These are phyloP conservation scores for Penicillium salamii DNA, from an alignment of 495 filamentous ascomycete species.

Conservation along the genomic window DNA sequence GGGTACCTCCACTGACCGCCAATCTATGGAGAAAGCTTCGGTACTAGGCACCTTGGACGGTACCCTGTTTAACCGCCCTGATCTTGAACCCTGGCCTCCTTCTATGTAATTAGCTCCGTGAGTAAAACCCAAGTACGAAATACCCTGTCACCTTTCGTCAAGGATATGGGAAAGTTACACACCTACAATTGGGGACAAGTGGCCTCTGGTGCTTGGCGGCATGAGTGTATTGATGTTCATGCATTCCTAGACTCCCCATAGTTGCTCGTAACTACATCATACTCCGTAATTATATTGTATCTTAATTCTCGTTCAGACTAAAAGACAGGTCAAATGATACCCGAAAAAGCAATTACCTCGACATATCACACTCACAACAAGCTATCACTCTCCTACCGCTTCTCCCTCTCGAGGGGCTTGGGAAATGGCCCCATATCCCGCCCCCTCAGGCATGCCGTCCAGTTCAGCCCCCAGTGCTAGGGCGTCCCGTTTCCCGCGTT, in stretches of 20 bases:
- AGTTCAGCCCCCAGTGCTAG: slow-evolving; percentile 65
- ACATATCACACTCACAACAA: not conserved
- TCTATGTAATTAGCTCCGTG: too few relatives aligned
- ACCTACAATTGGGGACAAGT: slow-evolving; percentile 2
- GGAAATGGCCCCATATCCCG: slow-evolving; percentile 27
- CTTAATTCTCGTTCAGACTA: too few relatives aligned
- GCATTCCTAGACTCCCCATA: not conserved
- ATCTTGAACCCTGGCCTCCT: too few relatives aligned
- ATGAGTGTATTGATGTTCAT: not conserved
- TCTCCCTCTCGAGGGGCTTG: not conserved
- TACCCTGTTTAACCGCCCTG: not conserved
- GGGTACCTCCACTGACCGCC: not conserved
- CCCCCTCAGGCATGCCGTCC: slow-evolving; percentile 33
- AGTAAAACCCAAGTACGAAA: too few relatives aligned
- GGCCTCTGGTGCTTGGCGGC: not conserved
- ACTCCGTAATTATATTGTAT: too few relatives aligned
- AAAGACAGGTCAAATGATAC: not conserved
- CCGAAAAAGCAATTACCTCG: not conserved
- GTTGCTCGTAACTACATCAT: too few relatives aligned
- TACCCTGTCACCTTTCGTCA: too few relatives aligned
- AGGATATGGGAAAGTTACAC: not conserved
- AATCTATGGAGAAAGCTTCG: not conserved
- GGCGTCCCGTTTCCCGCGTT: slow-evolving; percentile 79
- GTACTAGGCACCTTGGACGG: not conserved
- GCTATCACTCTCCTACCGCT: too few relatives aligned